phyloP scores from a whole-genome alignment of 495 filamentous ascomycete species.

The Xylaria cubensis region DNA sequence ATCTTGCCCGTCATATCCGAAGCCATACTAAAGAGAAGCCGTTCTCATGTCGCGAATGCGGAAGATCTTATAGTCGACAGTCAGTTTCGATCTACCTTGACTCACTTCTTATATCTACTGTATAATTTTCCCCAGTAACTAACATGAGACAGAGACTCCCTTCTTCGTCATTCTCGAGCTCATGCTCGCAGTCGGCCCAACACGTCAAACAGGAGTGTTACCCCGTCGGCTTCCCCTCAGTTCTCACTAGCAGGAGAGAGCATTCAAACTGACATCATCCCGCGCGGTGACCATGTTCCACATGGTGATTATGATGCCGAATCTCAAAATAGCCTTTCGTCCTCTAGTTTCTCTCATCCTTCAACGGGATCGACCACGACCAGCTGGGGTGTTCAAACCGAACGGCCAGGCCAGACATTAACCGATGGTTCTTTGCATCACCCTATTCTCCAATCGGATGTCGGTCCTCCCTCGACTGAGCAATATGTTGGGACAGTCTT shows the following conservation, averaged over 20 bases:
- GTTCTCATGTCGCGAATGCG: constrained; percentile 23
- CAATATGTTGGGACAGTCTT: constrained; percentile 11
- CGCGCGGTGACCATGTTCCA: constrained; percentile 3
- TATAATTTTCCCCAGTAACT: not conserved
- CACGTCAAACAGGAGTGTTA: constrained; percentile 5
- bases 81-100: not conserved
- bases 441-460: constrained; percentile 6
- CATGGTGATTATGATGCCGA: constrained; percentile 16
- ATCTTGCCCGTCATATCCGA: constrained; percentile 23
- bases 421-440: constrained; percentile 11
- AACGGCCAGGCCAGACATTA: constrained; percentile 8
- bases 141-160: constrained; percentile 23
- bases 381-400: constrained; percentile 3
- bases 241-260: constrained; percentile 7
- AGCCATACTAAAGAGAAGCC: constrained; percentile 26
- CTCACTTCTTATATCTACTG: not conserved
- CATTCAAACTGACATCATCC: not conserved
- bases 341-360: constrained; percentile 8
- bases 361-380: constrained; percentile 6
- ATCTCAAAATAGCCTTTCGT: constrained; percentile 10
- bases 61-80: constrained; percentile 26
- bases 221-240: constrained; percentile 18
- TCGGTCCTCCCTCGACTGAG: constrained; percentile 1
- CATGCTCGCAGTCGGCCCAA: constrained; percentile 5
- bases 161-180: constrained; percentile 26